phyloP scores from a whole-genome alignment of 1,139 yeast genomes.

The Sugiyamaella castrensis region DNA sequence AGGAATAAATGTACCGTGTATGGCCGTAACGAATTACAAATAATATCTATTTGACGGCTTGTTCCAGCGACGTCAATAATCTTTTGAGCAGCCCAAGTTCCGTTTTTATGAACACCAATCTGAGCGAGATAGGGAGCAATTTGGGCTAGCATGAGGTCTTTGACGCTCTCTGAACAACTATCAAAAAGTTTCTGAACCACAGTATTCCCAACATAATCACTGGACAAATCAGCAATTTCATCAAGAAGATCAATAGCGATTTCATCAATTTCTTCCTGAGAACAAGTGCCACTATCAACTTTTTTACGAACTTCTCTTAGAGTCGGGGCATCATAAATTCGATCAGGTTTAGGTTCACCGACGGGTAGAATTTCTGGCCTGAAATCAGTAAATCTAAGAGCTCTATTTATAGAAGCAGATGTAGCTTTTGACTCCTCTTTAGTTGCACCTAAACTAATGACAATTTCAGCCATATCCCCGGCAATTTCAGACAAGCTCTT shows the following conservation, averaged over 20 bases:
- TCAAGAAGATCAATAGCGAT: constrained; percentile 80
- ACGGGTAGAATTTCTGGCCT: constrained; percentile 32
- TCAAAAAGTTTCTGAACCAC: constrained; percentile 89
- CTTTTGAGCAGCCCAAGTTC: constrained; percentile 99
- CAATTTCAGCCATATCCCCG: constrained; percentile 28
- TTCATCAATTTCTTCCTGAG: constrained; percentile 67
- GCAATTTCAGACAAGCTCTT: constrained; percentile 29
- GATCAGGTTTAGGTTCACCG: constrained; percentile 38
- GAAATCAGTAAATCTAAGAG: constrained; percentile 29
- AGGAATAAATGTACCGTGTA: constrained; percentile 82
- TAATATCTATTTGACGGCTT: constrained; percentile 65
- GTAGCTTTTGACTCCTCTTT: constrained; percentile 26
- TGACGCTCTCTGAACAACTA: constrained; percentile 63
- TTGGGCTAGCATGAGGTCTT: constrained; percentile 76
- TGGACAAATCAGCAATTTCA: constrained; percentile 86
- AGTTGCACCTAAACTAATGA: constrained; percentile 36
- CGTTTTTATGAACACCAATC: constrained; percentile 94
- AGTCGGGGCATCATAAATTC: constrained; percentile 86
- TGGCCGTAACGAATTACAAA: constrained; percentile 71
- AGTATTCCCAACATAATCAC: constrained; percentile 94
- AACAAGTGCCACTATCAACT: constrained; percentile 44
- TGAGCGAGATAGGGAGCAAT: constrained; percentile 82
- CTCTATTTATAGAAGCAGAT: constrained; percentile 30
- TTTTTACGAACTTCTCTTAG: constrained; percentile 56
- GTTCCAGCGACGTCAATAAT: constrained; percentile 73